Conservation (phyloP, 2,329 filamentous ascomycete genomes). For the Neophaeococcomyces aloes region DNA sequence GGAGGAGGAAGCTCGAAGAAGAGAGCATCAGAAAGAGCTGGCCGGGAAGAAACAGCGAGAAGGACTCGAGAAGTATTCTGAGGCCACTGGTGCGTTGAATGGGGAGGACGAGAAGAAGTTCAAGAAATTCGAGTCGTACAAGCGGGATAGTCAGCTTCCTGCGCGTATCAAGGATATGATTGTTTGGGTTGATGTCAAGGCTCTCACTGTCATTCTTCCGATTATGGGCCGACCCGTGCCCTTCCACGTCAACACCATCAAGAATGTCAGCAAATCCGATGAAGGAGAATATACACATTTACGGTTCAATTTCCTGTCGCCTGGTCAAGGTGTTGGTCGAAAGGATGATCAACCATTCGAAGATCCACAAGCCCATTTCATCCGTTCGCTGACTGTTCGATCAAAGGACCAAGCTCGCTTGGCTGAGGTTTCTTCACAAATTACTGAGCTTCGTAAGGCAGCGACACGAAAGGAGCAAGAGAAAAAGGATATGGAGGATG, state of each 20-base stretch:
- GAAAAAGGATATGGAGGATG: slow-evolving; percentile 99
- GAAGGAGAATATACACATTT: slow-evolving; percentile 90
- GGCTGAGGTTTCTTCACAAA: slow-evolving; percentile 81
- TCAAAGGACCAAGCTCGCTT: slow-evolving; percentile 83
- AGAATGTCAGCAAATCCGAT: slow-evolving; percentile 96
- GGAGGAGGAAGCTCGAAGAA: slow-evolving; percentile 59
- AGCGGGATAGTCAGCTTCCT: slow-evolving; percentile 90
- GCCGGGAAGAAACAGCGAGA: slow-evolving; percentile 81
- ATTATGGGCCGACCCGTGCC: slow-evolving; percentile 96
- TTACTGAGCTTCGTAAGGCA: slow-evolving; percentile 92
- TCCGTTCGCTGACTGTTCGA: slow-evolving; percentile 87
- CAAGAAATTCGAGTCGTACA: slow-evolving; percentile 98
- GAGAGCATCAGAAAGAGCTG: slow-evolving; percentile 85
- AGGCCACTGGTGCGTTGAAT: slow-evolving; percentile 73
- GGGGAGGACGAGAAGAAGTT: slow-evolving; percentile 95
- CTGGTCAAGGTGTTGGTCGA: slow-evolving; percentile 89
- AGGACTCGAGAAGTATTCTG: slow-evolving; percentile 73
- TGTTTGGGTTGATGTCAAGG: slow-evolving; percentile 85
- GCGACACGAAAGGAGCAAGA: slow-evolving; percentile 87
- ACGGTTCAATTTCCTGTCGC: slow-evolving; percentile 93
- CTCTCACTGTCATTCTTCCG: slow-evolving; percentile 78
- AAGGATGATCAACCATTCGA: slow-evolving; percentile 98
- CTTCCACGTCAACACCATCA: slow-evolving; percentile 97
- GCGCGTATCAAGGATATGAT: slow-evolving; percentile 70
- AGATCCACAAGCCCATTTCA: slow-evolving; percentile 88